These are phyloP conservation scores for Amaranthus palmeri DNA, from an alignment of 148 eudicot species.

Conservation along the genomic window DNA sequence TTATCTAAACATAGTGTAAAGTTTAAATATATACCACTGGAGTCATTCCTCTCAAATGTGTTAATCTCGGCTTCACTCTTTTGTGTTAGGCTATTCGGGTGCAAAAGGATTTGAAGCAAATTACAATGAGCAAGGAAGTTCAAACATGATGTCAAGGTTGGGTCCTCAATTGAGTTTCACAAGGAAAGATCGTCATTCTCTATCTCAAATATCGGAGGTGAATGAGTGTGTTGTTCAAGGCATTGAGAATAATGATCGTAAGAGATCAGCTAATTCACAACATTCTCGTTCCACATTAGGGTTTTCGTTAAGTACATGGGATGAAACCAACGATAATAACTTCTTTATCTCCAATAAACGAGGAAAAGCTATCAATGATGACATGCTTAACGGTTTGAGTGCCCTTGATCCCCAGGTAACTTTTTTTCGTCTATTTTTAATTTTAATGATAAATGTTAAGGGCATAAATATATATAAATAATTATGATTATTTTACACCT, in stretches of 20 bases:
- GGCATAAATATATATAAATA: too few species aligned
- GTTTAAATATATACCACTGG: too few species aligned
- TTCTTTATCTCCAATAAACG: conserved; percentile 42
- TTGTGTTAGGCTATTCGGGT: conserved; percentile 33
- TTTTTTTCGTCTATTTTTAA: too few species aligned
- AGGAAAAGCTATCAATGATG: conserved; percentile 28
- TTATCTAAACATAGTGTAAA: too few species aligned
- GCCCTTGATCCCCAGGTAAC: conserved; percentile 54
- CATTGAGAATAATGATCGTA: conserved; percentile 18
- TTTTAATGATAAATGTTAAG: too few species aligned
- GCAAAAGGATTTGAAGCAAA: conserved; percentile 38
- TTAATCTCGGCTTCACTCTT: too few species aligned
- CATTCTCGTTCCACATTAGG: conserved; percentile 21
- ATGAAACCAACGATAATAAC: conserved; percentile 26
- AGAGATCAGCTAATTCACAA: conserved; percentile 25
- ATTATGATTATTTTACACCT: too few species aligned
- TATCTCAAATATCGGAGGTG: conserved; percentile 50
- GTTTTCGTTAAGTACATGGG: conserved; percentile 50
- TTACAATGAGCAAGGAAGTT: conserved; percentile 26
- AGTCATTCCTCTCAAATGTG: too few species aligned
- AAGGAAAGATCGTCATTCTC: conserved; percentile 37
- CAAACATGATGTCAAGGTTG: conserved; percentile 39
- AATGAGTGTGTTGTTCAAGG: conserved; percentile 29
- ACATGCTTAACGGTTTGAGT: conserved; percentile 25
- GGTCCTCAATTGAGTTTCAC: conserved; percentile 67